Percentiles rank a stretch among this genome's conserved stretches.
Evolutionary conservation across 768 basidiomycete species (phyloP).

Genomic region (Lentinula aciculospora): DNA sequence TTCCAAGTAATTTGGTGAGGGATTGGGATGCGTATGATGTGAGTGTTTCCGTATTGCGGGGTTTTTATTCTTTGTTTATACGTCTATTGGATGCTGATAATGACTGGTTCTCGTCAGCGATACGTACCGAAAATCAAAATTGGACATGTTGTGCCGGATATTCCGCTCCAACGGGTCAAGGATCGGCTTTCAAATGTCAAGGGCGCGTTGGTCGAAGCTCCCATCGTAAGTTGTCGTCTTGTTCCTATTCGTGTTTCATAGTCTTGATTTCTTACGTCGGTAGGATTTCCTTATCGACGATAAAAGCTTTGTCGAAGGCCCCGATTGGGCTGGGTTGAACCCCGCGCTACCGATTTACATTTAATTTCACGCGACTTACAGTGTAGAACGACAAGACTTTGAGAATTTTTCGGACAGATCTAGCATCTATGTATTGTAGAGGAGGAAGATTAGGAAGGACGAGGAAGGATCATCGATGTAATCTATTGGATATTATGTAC

Average conservation of each 20-base stretch:
- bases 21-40: conserved; percentile 79
- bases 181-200: conserved; percentile 61
- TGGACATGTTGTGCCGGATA: conserved; percentile 72
- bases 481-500: too few species aligned
- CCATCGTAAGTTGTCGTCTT: conserved; percentile 41
- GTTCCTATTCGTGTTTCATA: background rate
- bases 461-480: too few species aligned
- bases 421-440: too few species aligned
- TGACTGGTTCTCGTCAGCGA: conserved; percentile 30
- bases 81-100: background rate
- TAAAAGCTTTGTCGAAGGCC: conserved; percentile 60
- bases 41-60: conserved; percentile 16
- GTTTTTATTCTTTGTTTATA: background rate
- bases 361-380: too few species aligned
- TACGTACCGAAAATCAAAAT: conserved; percentile 74
- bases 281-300: conserved; percentile 86
- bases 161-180: conserved; percentile 70
- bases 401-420: too few species aligned
- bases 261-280: background rate
- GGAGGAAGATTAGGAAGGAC: too few species aligned
- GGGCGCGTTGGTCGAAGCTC: conserved; percentile 73
- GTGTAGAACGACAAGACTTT: too few species aligned
- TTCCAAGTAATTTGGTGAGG: conserved; percentile 78
- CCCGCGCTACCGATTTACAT: conserved; percentile 80
- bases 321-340: conserved; percentile 70